A percentile compares a stretch with the other conserved stretches of the same genome.
Conservation (phyloP, 306 rosid genomes). For the Castanopsis chinensis region DNA sequence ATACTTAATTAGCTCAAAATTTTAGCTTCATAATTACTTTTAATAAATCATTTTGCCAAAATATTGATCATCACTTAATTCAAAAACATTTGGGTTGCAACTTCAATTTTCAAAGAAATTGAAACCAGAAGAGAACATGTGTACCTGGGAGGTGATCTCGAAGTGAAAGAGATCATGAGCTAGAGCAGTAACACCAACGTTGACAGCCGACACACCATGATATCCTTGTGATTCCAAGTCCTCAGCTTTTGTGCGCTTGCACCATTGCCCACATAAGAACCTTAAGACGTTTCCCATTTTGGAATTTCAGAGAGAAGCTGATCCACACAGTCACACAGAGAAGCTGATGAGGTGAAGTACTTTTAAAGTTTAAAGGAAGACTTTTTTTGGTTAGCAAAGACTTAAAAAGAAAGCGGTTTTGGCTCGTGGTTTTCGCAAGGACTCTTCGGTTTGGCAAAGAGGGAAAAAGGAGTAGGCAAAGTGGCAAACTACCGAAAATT, state of each 20-base stretch:
- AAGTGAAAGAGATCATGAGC: conserved; percentile 73
- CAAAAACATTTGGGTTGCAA: neutral
- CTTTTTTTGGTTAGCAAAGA: neutral
- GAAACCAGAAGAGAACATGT: too few species aligned
- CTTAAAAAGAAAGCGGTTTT: neutral
- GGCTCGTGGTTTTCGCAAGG: too few species aligned
- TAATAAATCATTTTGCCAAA: neutral
- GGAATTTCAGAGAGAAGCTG: conserved; percentile 6
- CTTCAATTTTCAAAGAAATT: neutral
- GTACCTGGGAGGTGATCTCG: conserved; percentile 79
- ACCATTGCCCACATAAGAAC: conserved; percentile 45
- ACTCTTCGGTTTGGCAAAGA: neutral
- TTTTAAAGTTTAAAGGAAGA: neutral
- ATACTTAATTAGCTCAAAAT: neutral
- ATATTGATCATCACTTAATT: neutral
- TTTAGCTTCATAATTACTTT: neutral
- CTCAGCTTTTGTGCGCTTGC: conserved; percentile 42
- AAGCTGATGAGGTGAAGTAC: neutral
- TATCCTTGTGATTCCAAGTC: conserved; percentile 44
- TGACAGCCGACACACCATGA: conserved; percentile 52
- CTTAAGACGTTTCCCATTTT: conserved; percentile 66
- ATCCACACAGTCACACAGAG: too few species aligned
- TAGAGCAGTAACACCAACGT: conserved; percentile 67
- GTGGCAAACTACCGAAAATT: neutral
- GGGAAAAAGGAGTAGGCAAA: too few species aligned